Percentiles rank a stretch among this genome's conserved stretches.
phyloP scores from a whole-genome alignment of 805 yeast species.

The Wickerhamomyces ciferrii region DNA sequence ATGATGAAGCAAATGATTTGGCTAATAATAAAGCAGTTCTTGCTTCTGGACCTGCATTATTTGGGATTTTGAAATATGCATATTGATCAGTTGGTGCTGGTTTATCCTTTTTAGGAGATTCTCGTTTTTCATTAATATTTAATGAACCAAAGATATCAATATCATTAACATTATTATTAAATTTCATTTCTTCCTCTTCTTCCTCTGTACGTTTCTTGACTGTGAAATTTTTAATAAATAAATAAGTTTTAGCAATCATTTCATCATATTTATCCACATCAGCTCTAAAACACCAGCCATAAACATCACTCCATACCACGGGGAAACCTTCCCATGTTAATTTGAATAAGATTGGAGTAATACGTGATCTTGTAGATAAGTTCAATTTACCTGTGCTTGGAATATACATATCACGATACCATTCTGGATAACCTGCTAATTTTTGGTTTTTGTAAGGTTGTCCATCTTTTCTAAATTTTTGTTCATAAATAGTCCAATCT shows the following conservation, averaged over 20 bases:
- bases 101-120: not conserved
- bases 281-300: constrained; percentile 89
- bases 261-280: constrained; percentile 24
- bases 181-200: constrained; percentile 2
- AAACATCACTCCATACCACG: constrained; percentile 66
- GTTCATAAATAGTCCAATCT: constrained; percentile 74
- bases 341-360: constrained; percentile 70
- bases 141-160: not conserved
- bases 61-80: constrained; percentile 70
- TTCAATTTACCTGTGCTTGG: constrained; percentile 38
- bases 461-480: constrained; percentile 62
- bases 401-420: constrained; percentile 68
- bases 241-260: constrained; percentile 30
- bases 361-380: constrained; percentile 66
- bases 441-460: constrained; percentile 67
- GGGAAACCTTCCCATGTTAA: constrained; percentile 86
- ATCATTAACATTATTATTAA: not conserved
- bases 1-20: constrained; percentile 64
- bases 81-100: constrained; percentile 1
- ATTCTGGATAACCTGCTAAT: constrained; percentile 86
- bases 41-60: constrained; percentile 72
- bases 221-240: constrained; percentile 9
- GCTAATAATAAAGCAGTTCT: constrained; percentile 76
- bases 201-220: constrained; percentile 1
- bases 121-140: not conserved